Percentiles rank a stretch among this genome's conserved stretches.
phyloP scores from a whole-genome alignment of 2,329 filamentous ascomycete species.

The Knoxdaviesia proteae region DNA sequence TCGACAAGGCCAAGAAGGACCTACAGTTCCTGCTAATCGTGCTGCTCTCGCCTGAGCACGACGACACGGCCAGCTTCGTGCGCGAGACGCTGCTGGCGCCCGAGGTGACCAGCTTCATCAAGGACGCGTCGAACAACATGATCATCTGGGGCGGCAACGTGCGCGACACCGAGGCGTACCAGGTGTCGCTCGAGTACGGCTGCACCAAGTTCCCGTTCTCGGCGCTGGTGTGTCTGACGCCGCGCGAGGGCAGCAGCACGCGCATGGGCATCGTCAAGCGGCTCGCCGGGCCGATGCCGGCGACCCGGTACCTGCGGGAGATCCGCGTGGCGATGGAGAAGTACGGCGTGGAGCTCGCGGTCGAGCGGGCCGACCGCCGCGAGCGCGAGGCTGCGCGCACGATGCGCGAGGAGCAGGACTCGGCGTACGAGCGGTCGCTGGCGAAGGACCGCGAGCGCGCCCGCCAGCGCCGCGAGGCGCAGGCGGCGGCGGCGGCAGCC shows the following conservation, averaged over 20 bases:
- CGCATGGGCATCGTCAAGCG: constrained; percentile 81
- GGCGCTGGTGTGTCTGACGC: constrained; percentile 69
- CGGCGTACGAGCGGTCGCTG: constrained; percentile 78
- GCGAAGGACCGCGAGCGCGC: constrained; percentile 75
- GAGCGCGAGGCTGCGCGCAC: constrained; percentile 66
- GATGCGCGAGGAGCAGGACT: constrained; percentile 75
- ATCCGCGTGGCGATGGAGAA: constrained; percentile 52
- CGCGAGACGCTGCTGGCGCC: constrained; percentile 60
- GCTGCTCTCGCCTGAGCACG: constrained; percentile 79
- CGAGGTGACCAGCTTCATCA: constrained; percentile 54
- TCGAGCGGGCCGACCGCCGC: constrained; percentile 52
- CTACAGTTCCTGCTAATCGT: constrained; percentile 82
- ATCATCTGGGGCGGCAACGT: constrained; percentile 87
- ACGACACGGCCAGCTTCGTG: constrained; percentile 69
- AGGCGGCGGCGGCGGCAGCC: constrained; percentile 43
- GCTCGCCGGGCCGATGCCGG: constrained; percentile 48
- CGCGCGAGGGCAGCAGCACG: constrained; percentile 58
- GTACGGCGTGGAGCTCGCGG: constrained; percentile 54
- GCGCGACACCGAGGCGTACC: constrained; percentile 81
- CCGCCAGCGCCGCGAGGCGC: constrained; percentile 54
- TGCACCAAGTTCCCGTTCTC: constrained; percentile 89
- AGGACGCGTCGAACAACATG: constrained; percentile 55
- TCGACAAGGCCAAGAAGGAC: constrained; percentile 76
- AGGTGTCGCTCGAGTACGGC: constrained; percentile 68
- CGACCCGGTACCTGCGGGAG: constrained; percentile 54